Evolutionary conservation across 257 asterid genomes (phyloP), one percentile per base, ranked within the genome.

Genomic region (Solanum okadae): DNA sequence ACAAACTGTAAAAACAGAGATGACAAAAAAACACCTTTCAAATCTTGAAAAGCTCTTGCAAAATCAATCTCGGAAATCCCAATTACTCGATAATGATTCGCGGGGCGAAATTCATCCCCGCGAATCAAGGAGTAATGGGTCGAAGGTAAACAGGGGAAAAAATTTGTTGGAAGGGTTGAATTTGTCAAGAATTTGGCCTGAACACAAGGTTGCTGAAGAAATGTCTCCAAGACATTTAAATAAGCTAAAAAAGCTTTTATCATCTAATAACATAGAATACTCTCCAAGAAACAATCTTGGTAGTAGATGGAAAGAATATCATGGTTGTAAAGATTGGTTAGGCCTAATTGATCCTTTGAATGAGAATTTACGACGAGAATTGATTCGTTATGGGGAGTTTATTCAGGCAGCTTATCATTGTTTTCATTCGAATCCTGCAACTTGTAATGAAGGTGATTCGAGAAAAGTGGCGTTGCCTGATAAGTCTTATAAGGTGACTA

Each of bases 291-390:
- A 91, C 78, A 92, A 18, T 75, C 96, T 96, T 63, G 90, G 93
- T 72, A 84, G 93, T 91, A 92, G 95, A 63, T 96, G 99, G 99
- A 92, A 91, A 10, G 97, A 97, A 84, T 97, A 95, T 77, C 99
- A 95, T 89, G 99, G 99, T 20, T 42, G 91, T 88, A 90, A 93
- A 70, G 95, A 97, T 65, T 97, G 99, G 99, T 83, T 89, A 33
- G 99, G 99, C 0, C 42, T 97, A 31, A 94, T 97, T 70, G 99
- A 97, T 88, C 99, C 98, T 13, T 93, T 97, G 25, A 98, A 95
- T 88, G 99, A 95, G 92, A 95, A 97, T 91, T 95, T 97, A 93
- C 93, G 99, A 46, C 95, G 98, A 1, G 99, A 97, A 90, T 90
- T 97, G 5, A 93, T 97, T 86, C 94, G 97, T 59, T 93, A 78